Conservation (phyloP, 2,329 filamentous ascomycete species). For the Penicillium sp. region DNA sequence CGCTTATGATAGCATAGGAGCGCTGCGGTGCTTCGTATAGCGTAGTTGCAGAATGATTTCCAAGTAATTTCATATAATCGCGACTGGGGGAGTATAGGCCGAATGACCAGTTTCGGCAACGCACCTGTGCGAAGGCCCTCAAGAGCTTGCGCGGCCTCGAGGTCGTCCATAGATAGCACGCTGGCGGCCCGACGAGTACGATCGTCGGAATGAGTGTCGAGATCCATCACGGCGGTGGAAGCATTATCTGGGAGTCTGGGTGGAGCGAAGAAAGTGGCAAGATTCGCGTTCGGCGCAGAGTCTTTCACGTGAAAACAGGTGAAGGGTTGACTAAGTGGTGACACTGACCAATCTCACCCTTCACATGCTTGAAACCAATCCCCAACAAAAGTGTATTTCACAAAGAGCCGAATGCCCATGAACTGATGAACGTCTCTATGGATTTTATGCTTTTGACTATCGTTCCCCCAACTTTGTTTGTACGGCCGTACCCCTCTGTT, state of each 20-base stretch:
- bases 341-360: neutral
- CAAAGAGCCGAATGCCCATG: no score
- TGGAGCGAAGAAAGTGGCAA: conserved; percentile 3
- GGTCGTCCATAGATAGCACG: conserved; percentile 50
- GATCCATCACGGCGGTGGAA: conserved; percentile 38
- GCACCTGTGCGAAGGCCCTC: conserved; percentile 72
- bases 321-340: neutral
- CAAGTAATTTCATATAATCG: neutral
- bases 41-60: neutral
- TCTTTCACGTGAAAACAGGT: neutral
- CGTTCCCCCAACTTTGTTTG: no score
- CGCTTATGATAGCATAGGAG: neutral
- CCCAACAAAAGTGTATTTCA: neutral
- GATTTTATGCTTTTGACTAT: no score
- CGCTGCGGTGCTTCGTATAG: neutral
- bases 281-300: neutral
- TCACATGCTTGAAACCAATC: neutral
- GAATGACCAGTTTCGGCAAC: conserved; percentile 19
- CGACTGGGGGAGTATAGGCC: neutral
- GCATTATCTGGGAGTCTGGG: conserved; percentile 19
- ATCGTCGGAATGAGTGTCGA: conserved; percentile 40
- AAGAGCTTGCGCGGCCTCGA: conserved; percentile 70
- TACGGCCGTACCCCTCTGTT: no score
- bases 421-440: no score
- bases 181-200: conserved; percentile 46